Conservation (phyloP, 176 grass and related monocot genomes). For the Aegilops speltoides region DNA sequence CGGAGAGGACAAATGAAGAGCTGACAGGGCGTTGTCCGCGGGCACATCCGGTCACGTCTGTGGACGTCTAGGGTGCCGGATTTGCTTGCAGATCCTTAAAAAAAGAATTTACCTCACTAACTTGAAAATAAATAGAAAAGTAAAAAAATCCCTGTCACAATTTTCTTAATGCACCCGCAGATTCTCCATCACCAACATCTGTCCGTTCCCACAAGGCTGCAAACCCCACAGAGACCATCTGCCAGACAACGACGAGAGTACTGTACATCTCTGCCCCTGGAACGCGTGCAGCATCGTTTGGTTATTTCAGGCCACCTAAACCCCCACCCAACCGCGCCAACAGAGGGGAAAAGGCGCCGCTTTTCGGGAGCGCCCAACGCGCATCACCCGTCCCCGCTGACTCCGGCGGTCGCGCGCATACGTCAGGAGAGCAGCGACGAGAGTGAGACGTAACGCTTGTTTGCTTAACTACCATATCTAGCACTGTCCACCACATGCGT, state of each 20-base stretch:
- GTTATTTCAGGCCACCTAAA: conserved; percentile 32
- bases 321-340: not conserved
- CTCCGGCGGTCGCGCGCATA: not conserved
- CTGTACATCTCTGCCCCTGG: not conserved
- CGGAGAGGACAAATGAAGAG: too few relatives aligned
- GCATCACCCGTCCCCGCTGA: conserved; percentile 14
- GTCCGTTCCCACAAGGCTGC: too few relatives aligned
- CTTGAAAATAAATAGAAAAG: too few relatives aligned
- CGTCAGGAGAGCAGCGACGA: not conserved
- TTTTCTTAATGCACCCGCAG: too few relatives aligned
- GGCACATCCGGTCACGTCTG: too few relatives aligned
- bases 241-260: not conserved
- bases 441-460: not conserved
- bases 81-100: too few relatives aligned
- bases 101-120: too few relatives aligned
- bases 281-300: not conserved
- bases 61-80: too few relatives aligned
- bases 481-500: not conserved
- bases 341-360: not conserved
- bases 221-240: not conserved
- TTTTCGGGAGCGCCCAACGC: not conserved
- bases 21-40: too few relatives aligned
- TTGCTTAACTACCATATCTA: conserved; percentile 45
- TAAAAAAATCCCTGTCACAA: too few relatives aligned
- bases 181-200: too few relatives aligned